phyloP scores from a whole-genome alignment of 2,329 filamentous ascomycete genomes.

The Diaporthe sp. region DNA sequence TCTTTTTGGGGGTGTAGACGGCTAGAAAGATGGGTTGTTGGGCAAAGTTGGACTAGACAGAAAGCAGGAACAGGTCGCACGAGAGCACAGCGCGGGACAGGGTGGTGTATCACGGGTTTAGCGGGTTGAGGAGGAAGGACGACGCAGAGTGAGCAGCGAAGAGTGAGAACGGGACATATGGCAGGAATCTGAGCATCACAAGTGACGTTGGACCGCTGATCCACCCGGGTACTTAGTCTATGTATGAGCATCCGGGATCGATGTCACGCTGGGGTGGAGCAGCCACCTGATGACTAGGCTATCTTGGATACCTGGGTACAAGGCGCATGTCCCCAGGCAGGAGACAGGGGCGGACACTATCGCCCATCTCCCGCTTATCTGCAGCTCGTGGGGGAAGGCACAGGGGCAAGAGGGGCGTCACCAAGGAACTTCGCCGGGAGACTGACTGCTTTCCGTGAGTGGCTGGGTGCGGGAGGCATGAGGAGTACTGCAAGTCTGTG shows the following conservation, averaged over 20 bases:
- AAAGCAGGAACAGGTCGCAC: slow-evolving; percentile 17
- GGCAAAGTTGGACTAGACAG: slow-evolving; percentile 21
- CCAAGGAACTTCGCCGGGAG: neutral
- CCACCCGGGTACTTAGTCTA: slow-evolving; percentile 12
- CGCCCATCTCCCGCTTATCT: slow-evolving; percentile 28
- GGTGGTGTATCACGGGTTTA: slow-evolving; percentile 22
- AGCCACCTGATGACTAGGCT: slow-evolving; percentile 15
- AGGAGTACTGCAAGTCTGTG: neutral
- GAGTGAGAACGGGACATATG: slow-evolving; percentile 10
- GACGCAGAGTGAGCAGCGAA: neutral
- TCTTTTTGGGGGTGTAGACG: neutral
- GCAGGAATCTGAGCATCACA: slow-evolving; percentile 29
- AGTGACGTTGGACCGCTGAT: slow-evolving; percentile 34
- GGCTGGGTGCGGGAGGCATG: neutral
- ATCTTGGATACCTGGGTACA: slow-evolving; percentile 8
- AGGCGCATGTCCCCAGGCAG: neutral
- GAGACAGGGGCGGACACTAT: slow-evolving; percentile 26
- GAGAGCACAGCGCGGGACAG: slow-evolving; percentile 32
- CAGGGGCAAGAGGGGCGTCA: neutral
- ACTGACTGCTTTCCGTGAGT: neutral
- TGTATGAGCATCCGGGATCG: slow-evolving; percentile 4
- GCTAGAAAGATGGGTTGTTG: neutral
- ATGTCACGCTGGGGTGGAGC: slow-evolving; percentile 29
- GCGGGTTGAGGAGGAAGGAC: neutral
- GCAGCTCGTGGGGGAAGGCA: neutral